Base-by-base conservation (phyloP, 148 eudicot species). In the Bassia scoparia region DNA sequence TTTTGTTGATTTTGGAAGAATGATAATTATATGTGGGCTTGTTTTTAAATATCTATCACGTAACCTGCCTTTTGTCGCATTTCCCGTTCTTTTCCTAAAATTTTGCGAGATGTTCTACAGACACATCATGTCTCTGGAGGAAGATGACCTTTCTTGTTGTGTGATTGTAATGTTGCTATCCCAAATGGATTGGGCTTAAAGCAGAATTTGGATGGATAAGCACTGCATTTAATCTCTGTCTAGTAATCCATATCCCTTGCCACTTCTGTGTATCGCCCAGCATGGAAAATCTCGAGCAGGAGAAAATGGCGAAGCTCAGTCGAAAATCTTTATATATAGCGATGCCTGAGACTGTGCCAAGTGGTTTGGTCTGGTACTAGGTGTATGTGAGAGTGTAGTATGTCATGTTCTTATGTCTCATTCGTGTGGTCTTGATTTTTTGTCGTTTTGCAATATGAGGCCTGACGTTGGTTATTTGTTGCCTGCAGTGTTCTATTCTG, bases 241-340 rank as follows among this genome's bases (percentile, higher is more conserved):
- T 46, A 91, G 94, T 76, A 95, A 92, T 50, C 99, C 99, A 56
- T 92, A 88, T 81, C 89, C 97, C 30, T 83, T 95, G 84, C 92
- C 94, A 24, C 99, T 50, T 92, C 97, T 30, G 97, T 95, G 67
- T 91, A 88, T 80, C 87, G 88, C 72, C 99, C 97, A 30, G 82
- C 81, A 72, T 86, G 67, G 94, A 84, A 67, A 87, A 82, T 27
- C 24, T 61, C 29, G 97, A 95, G 77, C 84, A 80, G 75, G 80
- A 62, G 93, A 92, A 50, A 84, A 74, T 71, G 82, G 78, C 38
- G 97, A 95, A 70, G 75, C 83, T 31, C 97, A 84, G 75, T 52
- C 78, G 87, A 80, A 52, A 87, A 78, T 69, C 92, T 83, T 76
- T 74, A n/a, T 88, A 72, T 86, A 84, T 77, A n/a, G n/a, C n/a